Conservation (phyloP, 2,329 filamentous ascomycete genomes). For the Aureobasidium sp. region DNA sequence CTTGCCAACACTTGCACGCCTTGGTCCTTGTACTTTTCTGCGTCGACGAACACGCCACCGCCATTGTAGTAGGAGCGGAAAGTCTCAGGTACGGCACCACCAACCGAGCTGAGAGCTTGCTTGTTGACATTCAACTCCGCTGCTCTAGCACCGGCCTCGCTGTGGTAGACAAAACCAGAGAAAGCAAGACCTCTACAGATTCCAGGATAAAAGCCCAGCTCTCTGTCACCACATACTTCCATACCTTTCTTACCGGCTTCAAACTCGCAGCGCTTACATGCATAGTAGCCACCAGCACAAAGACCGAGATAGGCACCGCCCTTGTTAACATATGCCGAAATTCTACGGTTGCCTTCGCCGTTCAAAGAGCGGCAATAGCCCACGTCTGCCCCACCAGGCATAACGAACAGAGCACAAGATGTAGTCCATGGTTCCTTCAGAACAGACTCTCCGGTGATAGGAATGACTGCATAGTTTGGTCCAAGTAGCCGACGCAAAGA, state of each 20-base stretch:
- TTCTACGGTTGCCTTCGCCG: slow-evolving; percentile 76
- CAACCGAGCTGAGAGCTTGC: slow-evolving; percentile 45
- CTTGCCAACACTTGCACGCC: slow-evolving; percentile 76
- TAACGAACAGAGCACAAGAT: slow-evolving; percentile 80
- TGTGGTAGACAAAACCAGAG: slow-evolving; percentile 81
- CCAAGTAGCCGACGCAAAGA: slow-evolving; percentile 79
- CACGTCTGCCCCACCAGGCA: slow-evolving; percentile 90
- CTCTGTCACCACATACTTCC: slow-evolving; percentile 78
- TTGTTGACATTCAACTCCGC: slow-evolving; percentile 59
- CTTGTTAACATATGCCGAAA: slow-evolving; percentile 74
- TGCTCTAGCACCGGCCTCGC: slow-evolving; percentile 74
- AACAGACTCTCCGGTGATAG: slow-evolving; percentile 68
- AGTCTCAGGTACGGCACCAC: slow-evolving; percentile 48
- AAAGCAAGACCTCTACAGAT: slow-evolving; percentile 82
- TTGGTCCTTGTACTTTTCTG: slow-evolving; percentile 51
- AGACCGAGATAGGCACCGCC: slow-evolving; percentile 86
- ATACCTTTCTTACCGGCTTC: slow-evolving; percentile 75
- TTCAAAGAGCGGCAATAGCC: slow-evolving; percentile 85
- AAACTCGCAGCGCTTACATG: slow-evolving; percentile 74
- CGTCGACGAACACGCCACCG: slow-evolving; percentile 85
- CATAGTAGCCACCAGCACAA: slow-evolving; percentile 94
- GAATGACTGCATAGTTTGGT: slow-evolving; percentile 86
- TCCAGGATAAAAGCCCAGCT: slow-evolving; percentile 83
- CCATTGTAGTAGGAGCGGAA: slow-evolving; percentile 88
- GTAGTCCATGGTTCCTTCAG: slow-evolving; percentile 87